Evolutionary conservation across 139 green algal species (phyloP), one percentile per base, ranked within the genome.

Genomic region (Zygnema circumcarinatum): DNA sequence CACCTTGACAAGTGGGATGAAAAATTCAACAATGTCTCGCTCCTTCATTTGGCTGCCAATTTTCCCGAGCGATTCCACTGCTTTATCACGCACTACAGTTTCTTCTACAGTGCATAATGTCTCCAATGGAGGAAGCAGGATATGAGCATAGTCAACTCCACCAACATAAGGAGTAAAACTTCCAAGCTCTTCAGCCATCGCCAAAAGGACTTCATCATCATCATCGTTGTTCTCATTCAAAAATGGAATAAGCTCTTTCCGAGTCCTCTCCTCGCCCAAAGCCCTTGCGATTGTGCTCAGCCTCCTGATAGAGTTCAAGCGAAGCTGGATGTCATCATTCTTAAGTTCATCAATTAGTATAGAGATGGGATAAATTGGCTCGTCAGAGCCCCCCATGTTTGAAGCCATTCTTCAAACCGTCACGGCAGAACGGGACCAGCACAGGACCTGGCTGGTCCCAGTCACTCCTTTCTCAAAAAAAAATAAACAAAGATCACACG

Each of bases 131-230:
- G 90, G 92, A 73, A 99, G 92, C 74, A 99, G 88, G 22, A 92
- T 69, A 69, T 97, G 91, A 0, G 92, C 97, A 81, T 96, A 91
- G 2, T 92, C 73, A 0, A 95, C 84, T 0, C 97, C 97, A 0
- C 97, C 97, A 0, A 99, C 97, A 73, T 97, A 96, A 0, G 93
- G 93, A 35, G 99, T 94, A 81, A 99, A 98, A 74, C 94, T 93
- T 25, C 95, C 97, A n/a, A 99, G 93, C 93, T 99, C 95, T 83
- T 98, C 97, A 21, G 97, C 96, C 91, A 99, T 94, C 0, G 96
- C 96, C 47, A 99, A 91, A 38, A 99, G 92, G n/a, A 99, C 94
- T 84, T 99, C 97, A 73, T 98, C 97, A 81, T 99, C 97, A 67
- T 99, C 97, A 85, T 99, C 97, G 35, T 94, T 96, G 88, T 93